Conservation (phyloP, 768 basidiomycete species). For the Psilocybe cyanescens region DNA sequence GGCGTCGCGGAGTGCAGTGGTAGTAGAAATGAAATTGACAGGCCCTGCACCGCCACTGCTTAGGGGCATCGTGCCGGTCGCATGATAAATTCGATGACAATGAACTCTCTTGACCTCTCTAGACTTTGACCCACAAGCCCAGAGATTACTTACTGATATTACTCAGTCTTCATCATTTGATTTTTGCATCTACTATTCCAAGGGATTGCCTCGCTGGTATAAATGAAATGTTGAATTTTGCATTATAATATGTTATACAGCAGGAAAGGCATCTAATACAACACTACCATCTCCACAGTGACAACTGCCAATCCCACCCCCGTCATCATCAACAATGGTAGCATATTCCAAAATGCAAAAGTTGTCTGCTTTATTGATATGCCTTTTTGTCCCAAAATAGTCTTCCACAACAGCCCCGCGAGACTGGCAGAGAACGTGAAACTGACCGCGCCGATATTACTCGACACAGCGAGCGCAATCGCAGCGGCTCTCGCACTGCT, state of each 20-base stretch:
- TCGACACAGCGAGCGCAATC: constrained; percentile 80
- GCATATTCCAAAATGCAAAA: constrained; percentile 75
- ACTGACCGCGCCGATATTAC: constrained; percentile 90
- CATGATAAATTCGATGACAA: too few relatives aligned
- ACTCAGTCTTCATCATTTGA: too few relatives aligned
- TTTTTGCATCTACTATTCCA: too few relatives aligned
- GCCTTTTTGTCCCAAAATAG: constrained; percentile 74
- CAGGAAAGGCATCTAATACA: constrained; percentile 15
- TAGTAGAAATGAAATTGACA: too few relatives aligned
- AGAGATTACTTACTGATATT: too few relatives aligned
- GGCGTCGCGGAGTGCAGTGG: too few relatives aligned
- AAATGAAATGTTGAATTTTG: too few relatives aligned
- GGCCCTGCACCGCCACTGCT: not conserved
- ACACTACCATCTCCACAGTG: constrained; percentile 75
- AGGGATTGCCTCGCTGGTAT: too few relatives aligned
- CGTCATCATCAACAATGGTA: constrained; percentile 70
- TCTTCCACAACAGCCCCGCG: constrained; percentile 84
- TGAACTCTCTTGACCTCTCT: too few relatives aligned
- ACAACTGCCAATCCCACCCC: constrained; percentile 70
- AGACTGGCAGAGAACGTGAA: constrained; percentile 89
- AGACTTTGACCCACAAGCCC: too few relatives aligned
- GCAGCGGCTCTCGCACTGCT: constrained; percentile 56
- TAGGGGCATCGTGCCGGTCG: not conserved
- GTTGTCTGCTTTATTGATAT: constrained; percentile 58
- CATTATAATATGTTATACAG: not conserved